phyloP scores from a whole-genome alignment of 2,329 filamentous ascomycete genomes.

The Sporothrix pallida region DNA sequence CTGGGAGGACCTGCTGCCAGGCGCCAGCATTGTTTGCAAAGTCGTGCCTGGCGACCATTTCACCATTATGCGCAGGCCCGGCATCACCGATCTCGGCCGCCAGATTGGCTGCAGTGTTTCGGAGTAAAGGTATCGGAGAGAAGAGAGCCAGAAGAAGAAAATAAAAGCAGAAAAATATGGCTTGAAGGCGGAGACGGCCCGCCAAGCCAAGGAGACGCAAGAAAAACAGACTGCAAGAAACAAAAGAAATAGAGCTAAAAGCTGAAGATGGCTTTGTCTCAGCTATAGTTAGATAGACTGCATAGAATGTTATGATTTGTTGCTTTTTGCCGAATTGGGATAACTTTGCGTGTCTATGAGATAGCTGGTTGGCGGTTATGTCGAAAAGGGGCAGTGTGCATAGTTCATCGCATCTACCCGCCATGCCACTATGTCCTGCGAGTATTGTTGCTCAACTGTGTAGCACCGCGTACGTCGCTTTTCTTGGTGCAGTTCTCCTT shows the following conservation, averaged over 20 bases:
- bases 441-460: not conserved
- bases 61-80: conserved; percentile 25
- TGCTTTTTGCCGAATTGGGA: conserved; percentile 5
- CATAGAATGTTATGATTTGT: not conserved
- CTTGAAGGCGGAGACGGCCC: not conserved
- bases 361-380: too few relatives aligned
- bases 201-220: not conserved
- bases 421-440: not conserved
- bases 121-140: conserved; percentile 12
- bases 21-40: conserved; percentile 8
- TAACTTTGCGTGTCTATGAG: not conserved
- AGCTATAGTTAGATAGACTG: conserved; percentile 13
- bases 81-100: conserved; percentile 6
- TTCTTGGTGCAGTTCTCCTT: not conserved
- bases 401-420: not conserved
- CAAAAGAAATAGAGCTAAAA: not conserved
- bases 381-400: too few relatives aligned
- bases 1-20: conserved; percentile 19
- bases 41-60: conserved; percentile 27
- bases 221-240: too few relatives aligned
- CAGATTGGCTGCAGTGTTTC: conserved; percentile 22
- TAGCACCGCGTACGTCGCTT: not conserved
- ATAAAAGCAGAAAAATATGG: not conserved
- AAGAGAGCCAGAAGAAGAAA: not conserved
- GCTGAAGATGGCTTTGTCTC: not conserved